These are phyloP conservation scores for Lepidium aucheri DNA, from an alignment of 345 rosid genomes.

Conservation along the genomic window DNA sequence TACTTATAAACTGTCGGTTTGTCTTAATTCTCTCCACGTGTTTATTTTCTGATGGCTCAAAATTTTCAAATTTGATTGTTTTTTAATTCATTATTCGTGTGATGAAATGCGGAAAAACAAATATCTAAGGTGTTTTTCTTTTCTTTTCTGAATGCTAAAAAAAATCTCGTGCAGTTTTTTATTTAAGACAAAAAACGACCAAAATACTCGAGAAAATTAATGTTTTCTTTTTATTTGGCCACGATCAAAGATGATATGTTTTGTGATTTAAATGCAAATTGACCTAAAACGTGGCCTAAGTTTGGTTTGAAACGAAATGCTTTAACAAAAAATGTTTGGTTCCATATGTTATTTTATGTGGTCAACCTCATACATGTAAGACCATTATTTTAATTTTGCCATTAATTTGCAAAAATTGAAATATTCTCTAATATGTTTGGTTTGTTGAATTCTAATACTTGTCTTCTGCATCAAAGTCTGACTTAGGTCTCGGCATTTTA, in stretches of 20 bases:
- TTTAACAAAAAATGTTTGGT: neutral
- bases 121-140: neutral
- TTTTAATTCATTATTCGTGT: neutral
- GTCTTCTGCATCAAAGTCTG: too few relatives aligned
- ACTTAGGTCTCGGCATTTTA: too few relatives aligned
- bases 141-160: neutral
- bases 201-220: too few relatives aligned
- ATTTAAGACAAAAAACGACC: neutral
- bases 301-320: neutral
- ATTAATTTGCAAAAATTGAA: too few relatives aligned
- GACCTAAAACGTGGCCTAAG: slow-evolving; percentile 5
- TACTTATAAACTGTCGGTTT: slow-evolving; percentile 16
- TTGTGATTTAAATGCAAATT: neutral
- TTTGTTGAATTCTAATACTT: too few relatives aligned
- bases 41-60: neutral
- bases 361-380: too few relatives aligned
- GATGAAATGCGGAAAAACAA: slow-evolving; percentile 1
- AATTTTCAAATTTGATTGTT: neutral
- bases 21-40: slow-evolving; percentile 13
- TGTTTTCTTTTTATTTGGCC: slow-evolving; percentile 3
- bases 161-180: slow-evolving; percentile 10
- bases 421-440: too few relatives aligned
- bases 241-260: slow-evolving; percentile 4
- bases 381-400: too few relatives aligned
- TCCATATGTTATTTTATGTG: neutral